A percentile compares a stretch with the other conserved stretches of the same genome.
phyloP scores from a whole-genome alignment of 331 rosid genomes.

The Ulmus americana region DNA sequence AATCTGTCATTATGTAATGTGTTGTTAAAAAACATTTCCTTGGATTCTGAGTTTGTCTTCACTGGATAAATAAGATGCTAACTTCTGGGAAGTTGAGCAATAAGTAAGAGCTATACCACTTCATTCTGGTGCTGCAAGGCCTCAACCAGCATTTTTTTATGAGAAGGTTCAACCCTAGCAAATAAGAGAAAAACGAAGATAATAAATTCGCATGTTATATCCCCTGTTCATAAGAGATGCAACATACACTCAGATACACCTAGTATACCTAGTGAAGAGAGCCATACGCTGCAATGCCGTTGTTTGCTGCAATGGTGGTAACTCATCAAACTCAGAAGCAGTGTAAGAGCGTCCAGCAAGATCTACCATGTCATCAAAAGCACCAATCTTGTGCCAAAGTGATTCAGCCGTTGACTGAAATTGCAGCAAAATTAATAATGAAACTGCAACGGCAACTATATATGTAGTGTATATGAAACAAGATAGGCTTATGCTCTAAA shows the following conservation, averaged over 20 bases:
- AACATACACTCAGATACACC: constrained; percentile 9
- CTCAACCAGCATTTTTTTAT: constrained; percentile 93
- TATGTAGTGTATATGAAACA: not conserved
- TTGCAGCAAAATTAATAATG: constrained; percentile 29
- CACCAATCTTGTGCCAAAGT: constrained; percentile 92
- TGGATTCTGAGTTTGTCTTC: no score
- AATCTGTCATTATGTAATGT: no score
- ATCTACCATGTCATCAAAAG: constrained; percentile 71
- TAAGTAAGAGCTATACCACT: constrained; percentile 54
- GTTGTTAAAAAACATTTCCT: no score
- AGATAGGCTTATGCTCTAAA: not conserved
- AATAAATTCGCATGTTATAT: constrained; percentile 13
- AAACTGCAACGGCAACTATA: not conserved
- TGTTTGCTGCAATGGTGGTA: constrained; percentile 79
- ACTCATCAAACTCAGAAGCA: constrained; percentile 92
- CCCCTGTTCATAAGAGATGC: constrained; percentile 13
- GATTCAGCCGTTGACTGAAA: constrained; percentile 96
- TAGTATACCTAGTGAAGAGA: constrained; percentile 70
- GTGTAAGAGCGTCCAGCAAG: constrained; percentile 74
- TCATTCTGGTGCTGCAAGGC: constrained; percentile 92
- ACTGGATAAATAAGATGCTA: no score
- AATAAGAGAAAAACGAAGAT: constrained; percentile 3
- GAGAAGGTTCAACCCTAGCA: constrained; percentile 95
- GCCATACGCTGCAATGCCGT: constrained; percentile 90
- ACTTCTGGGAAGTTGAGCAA: not conserved